Evolutionary conservation across 495 filamentous ascomycete species (phyloP), one percentile per base, ranked within the genome.

Genomic region (Penicillium mononematosum): DNA sequence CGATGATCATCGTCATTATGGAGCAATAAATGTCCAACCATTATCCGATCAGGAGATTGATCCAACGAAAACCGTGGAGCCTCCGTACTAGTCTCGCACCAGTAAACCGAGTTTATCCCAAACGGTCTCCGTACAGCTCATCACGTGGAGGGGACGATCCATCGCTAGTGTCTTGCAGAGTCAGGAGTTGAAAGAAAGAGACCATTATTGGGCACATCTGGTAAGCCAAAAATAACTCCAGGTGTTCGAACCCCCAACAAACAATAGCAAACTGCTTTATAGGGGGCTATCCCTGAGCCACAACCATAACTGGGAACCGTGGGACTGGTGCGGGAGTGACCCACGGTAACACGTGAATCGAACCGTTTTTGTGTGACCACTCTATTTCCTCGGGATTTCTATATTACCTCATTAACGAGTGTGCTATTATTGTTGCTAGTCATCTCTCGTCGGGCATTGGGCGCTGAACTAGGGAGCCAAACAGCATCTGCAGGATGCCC

Each of bases 401-500:
- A 5, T 48, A 32, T 4, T 32, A 32, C 36, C n/a, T 39, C 36
- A 39, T 39, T 39, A 39, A 39, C 16, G 5, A 38, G 5, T 20
- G 25, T 20, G 16, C 16, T 17, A 48, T 32, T 19, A 48, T 20
- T 43, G 43, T 56, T 32, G 32, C 19, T 43, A 6, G 11, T 19
- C 17, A 45, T 1, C 25, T 29, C 39, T 43, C 10, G 29, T 32
- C 8, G 39, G 49, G 22, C 49, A 31, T 53, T 53, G 50, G 50
- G 50, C 50, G 39, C 47, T 38, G 27, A 31, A 6, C 27, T 5
- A 42, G 34, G 12, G 20, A 20, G 27, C 24, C 47, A 50, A 50
- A 36, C 56, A 52, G 60, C 62, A 64, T 51, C 56, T 65, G 63
- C 63, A 64, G 36, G 2, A 39, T 58, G 63, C 50, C 56, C 56